Evolutionary conservation across 2,329 filamentous ascomycete genomes (phyloP).

Genomic region (Penicillium vulpinum): DNA sequence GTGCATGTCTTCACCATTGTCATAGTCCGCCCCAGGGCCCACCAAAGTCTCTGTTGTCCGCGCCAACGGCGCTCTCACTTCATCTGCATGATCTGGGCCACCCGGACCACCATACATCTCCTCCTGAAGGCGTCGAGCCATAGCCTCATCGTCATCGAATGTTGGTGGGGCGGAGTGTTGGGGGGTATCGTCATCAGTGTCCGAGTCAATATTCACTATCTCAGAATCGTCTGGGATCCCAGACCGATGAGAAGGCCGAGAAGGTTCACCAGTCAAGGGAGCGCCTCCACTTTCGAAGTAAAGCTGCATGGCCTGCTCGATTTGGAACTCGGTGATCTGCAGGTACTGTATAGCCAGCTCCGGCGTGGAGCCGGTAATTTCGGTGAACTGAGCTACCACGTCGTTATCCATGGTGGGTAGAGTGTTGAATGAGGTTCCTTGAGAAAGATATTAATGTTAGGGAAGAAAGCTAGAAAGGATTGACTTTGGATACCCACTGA

Average conservation of each 20-base stretch:
- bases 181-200: slow-evolving; percentile 70
- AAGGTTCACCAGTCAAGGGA: slow-evolving; percentile 52
- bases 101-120: slow-evolving; percentile 70
- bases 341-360: slow-evolving; percentile 80
- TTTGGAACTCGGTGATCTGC: slow-evolving; percentile 77
- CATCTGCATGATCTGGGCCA: slow-evolving; percentile 52
- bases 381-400: slow-evolving; percentile 71
- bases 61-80: slow-evolving; percentile 84
- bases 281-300: slow-evolving; percentile 84
- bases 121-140: slow-evolving; percentile 88
- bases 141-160: slow-evolving; percentile 86
- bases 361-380: slow-evolving; percentile 74
- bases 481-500: neutral
- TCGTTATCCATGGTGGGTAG: slow-evolving; percentile 64
- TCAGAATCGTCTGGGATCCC: slow-evolving; percentile 57
- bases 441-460: neutral
- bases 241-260: slow-evolving; percentile 30
- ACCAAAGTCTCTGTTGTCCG: slow-evolving; percentile 89
- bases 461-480: slow-evolving; percentile 3
- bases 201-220: slow-evolving; percentile 75
- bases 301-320: slow-evolving; percentile 82
- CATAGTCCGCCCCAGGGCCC: slow-evolving; percentile 62
- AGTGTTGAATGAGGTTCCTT: neutral
- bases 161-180: slow-evolving; percentile 48
- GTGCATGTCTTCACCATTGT: slow-evolving; percentile 59